A percentile compares a stretch with the other conserved stretches of the same genome.
phyloP scores from a whole-genome alignment of 108 stramenopile genomes.

The Nitzschia sp. region DNA sequence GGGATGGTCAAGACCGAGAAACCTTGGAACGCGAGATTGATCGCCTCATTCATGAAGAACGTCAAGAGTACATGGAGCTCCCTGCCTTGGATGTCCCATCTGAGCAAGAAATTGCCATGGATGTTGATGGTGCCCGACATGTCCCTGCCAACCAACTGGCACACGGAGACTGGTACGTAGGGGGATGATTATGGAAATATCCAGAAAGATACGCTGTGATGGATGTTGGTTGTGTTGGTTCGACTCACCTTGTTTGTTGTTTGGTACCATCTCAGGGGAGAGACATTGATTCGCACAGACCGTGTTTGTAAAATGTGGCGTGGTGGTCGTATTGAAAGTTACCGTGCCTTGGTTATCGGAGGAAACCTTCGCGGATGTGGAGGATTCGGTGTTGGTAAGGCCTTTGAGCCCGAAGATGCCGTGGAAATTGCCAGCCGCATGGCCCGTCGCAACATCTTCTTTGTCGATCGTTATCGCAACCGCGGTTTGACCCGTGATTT shows the following conservation, averaged over 20 bases:
- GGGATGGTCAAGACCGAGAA: constrained; percentile 42
- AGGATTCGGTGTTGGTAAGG: constrained; percentile 95
- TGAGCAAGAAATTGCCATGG: constrained; percentile 4
- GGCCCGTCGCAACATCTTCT: constrained; percentile 85
- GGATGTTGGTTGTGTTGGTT: neutral
- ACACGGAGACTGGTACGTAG: constrained; percentile 52
- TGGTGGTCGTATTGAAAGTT: constrained; percentile 87
- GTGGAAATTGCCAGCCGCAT: constrained; percentile 68
- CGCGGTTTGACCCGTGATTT: constrained; percentile 71
- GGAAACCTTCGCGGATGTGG: constrained; percentile 94
- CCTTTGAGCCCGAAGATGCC: constrained; percentile 81
- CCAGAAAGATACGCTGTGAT: neutral
- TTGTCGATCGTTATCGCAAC: constrained; percentile 84
- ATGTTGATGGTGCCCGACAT: constrained; percentile 30
- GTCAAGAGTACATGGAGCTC: constrained; percentile 33
- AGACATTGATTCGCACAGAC: constrained; percentile 79
- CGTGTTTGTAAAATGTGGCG: constrained; percentile 87
- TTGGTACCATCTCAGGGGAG: constrained; percentile 50
- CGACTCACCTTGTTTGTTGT: neutral
- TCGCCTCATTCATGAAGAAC: constrained; percentile 34
- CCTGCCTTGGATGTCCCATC: constrained; percentile 15
- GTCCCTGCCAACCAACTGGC: constrained; percentile 49
- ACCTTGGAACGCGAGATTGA: constrained; percentile 30
- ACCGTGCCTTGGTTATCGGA: constrained; percentile 88
- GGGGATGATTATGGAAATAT: neutral